Base-by-base conservation (phyloP, 108 stramenopile species). In the Pseudonitzschia delicatissima region DNA sequence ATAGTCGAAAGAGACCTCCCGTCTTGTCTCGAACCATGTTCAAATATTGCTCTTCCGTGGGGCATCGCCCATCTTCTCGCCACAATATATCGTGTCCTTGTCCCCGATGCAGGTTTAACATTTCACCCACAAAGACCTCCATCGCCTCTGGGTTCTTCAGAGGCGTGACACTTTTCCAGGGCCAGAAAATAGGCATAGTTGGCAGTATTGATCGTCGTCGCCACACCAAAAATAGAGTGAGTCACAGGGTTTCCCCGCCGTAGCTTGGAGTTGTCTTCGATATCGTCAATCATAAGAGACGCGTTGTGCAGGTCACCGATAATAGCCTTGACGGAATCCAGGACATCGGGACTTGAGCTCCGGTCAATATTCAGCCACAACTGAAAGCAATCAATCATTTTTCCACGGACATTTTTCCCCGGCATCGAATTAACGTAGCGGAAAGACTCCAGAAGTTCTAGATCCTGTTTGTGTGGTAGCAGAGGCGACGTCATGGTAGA, bases 171-270 rank as follows among this genome's bases (percentile, higher is more conserved):
- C 39, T 84, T 76, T 57, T 96, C 90, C 78, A 98, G 59, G 20
- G 96, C 96, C 57, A 93, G 49, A 70, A 97, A 97, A 74, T 96
- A 98, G 0, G 94, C 93, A 76, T 98, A 98, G 74, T 98, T 98
- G 37, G 96, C 95, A n/a, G 82, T 79, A 76, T 98, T 98, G 71
- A 98, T 95, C 28, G 92, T 92, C 13, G 78, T 68, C 5, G 98
- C 81, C 35, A 96, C 77, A 27, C 98, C 98, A 69, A 92, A 98
- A 59, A 98, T 92, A 5, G 77, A 72, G 67, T 98, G 98, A 31
- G 98, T 93, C 3, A 96, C 96, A 13, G 96, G 96, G n/a, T 81
- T 61, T 1, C 96, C 96, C 20, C 98, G 73, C 2, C 98, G 64
- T 27, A 98, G 70, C 60, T 94, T 94, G 31, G 86, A 87, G 66